phyloP scores from a whole-genome alignment of 345 rosid genomes.

The Citrus maxima region DNA sequence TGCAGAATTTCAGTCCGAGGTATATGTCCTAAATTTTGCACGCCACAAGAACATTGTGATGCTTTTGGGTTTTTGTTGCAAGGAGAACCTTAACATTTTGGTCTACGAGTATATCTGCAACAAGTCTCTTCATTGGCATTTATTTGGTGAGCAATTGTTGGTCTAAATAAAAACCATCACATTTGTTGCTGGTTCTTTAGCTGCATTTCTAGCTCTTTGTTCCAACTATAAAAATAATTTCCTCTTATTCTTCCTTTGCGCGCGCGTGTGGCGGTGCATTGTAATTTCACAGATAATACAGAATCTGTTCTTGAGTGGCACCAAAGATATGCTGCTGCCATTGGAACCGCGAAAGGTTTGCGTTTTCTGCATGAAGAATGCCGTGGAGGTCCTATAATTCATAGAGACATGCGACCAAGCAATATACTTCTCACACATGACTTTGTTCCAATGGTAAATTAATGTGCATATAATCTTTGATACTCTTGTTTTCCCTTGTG shows the following conservation, averaged over 20 bases:
- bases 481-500: not conserved
- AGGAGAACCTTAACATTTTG: constrained; percentile 58
- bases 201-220: not conserved
- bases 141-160: constrained; percentile 42
- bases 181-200: not conserved
- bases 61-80: constrained; percentile 63
- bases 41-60: constrained; percentile 74
- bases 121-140: constrained; percentile 60
- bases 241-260: not conserved
- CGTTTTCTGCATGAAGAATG: constrained; percentile 65
- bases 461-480: not conserved
- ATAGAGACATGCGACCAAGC: constrained; percentile 57
- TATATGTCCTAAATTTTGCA: constrained; percentile 50
- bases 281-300: constrained; percentile 23
- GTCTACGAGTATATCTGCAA: constrained; percentile 73
- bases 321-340: constrained; percentile 49
- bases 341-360: constrained; percentile 61
- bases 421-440: constrained; percentile 67
- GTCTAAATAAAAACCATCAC: not conserved
- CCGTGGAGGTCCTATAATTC: constrained; percentile 58
- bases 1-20: constrained; percentile 50
- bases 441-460: constrained; percentile 56
- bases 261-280: not conserved
- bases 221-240: not conserved
- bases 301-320: constrained; percentile 53